Percentiles rank a stretch among this genome's conserved stretches.
phyloP scores from a whole-genome alignment of 2,329 filamentous ascomycete species.

The Zymoseptoria brevis region DNA sequence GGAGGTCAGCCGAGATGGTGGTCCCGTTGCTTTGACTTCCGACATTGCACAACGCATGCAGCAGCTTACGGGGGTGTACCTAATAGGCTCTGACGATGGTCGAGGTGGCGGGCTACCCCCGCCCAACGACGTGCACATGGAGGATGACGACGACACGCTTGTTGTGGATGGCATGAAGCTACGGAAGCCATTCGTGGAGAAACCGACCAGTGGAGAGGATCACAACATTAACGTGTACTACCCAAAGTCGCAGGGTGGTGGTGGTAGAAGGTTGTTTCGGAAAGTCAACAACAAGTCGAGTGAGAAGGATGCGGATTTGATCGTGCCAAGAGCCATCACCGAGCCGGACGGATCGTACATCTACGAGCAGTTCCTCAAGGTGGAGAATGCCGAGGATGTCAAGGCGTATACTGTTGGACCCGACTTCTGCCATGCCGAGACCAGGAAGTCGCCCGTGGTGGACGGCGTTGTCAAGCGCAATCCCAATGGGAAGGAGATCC shows the following conservation, averaged over 20 bases:
- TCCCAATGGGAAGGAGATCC: conserved; percentile 92
- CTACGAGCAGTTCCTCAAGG: conserved; percentile 93
- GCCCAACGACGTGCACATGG: conserved; percentile 66
- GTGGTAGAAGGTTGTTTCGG: conserved; percentile 83
- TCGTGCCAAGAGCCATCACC: conserved; percentile 68
- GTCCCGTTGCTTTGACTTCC: conserved; percentile 66
- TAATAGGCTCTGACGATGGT: conserved; percentile 64
- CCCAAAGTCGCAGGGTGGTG: conserved; percentile 75
- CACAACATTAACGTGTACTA: conserved; percentile 99
- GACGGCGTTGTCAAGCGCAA: conserved; percentile 93
- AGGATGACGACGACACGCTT: conserved; percentile 84
- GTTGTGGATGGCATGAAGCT: conserved; percentile 76
- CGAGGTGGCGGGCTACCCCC: conserved; percentile 49
- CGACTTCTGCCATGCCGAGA: conserved; percentile 91
- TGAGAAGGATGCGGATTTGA: conserved; percentile 75
- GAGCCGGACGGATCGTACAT: conserved; percentile 80
- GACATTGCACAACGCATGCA: conserved; percentile 75
- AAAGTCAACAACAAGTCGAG: conserved; percentile 99
- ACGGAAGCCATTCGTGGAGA: conserved; percentile 94
- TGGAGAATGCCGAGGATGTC: conserved; percentile 95
- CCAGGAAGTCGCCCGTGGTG: conserved; percentile 91
- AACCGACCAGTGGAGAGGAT: conserved; percentile 95
- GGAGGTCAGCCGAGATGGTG: conserved; percentile 89
- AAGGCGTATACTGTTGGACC: conserved; percentile 97
- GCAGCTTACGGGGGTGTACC: conserved; percentile 66